These are phyloP conservation scores for Lasiodiplodia citricola DNA, from an alignment of 2,329 filamentous ascomycete genomes.

Conservation along the genomic window DNA sequence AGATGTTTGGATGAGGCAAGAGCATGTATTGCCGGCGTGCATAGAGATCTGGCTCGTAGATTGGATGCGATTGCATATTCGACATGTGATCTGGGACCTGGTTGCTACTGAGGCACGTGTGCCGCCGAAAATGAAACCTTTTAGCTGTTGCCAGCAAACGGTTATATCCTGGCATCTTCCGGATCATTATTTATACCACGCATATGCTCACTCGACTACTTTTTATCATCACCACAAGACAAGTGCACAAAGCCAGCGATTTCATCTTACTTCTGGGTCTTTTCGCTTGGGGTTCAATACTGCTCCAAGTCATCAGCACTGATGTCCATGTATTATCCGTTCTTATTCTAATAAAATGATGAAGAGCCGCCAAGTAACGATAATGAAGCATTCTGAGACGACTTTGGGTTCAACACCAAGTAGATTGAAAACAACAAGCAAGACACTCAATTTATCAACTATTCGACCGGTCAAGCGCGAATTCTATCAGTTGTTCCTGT, in stretches of 20 bases:
- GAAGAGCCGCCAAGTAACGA: background rate
- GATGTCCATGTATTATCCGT: background rate
- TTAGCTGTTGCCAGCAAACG: background rate
- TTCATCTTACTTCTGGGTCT: no score
- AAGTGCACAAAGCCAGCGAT: no score
- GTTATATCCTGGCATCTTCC: background rate
- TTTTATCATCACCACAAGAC: background rate
- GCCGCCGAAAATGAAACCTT: background rate
- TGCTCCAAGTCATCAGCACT: background rate
- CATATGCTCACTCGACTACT: background rate
- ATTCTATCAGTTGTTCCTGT: no score
- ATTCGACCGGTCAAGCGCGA: no score
- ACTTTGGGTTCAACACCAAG: no score
- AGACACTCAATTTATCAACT: no score
- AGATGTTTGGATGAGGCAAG: background rate
- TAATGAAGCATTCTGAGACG: no score
- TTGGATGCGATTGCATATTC: no score
- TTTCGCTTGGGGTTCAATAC: no score
- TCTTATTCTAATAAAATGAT: background rate
- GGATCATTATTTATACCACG: background rate
- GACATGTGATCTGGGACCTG: no score
- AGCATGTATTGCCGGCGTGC: background rate
- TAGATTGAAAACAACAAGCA: no score
- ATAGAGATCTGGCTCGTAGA: background rate
- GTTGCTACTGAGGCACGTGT: background rate